Conservation (phyloP, 2,329 filamentous ascomycete species). For the Cordyceps sp. region DNA sequence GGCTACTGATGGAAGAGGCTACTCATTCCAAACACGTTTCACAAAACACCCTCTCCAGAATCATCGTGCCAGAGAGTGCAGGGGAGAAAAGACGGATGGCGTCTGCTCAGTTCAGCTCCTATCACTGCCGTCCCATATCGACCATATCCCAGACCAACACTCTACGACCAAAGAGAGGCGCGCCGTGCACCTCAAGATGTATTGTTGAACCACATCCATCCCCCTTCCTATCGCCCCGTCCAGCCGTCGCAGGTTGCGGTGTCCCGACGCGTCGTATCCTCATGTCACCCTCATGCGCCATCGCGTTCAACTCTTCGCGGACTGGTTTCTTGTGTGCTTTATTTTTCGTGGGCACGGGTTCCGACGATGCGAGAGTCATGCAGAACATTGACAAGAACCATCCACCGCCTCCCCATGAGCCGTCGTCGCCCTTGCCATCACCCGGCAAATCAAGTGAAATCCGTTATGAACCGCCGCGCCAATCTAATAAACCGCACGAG, state of each 20-base stretch:
- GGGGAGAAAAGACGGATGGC: too few relatives aligned
- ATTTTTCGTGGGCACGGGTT: conserved; percentile 14
- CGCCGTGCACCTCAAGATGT: too few relatives aligned
- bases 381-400: conserved; percentile 18
- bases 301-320: conserved; percentile 1
- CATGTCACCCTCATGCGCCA: conserved; percentile 2
- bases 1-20: too few relatives aligned
- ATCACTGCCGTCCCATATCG: too few relatives aligned
- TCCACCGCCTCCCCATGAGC: conserved; percentile 14
- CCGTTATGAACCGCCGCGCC: conserved; percentile 33
- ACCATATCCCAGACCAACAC: too few relatives aligned
- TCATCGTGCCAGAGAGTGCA: too few relatives aligned
- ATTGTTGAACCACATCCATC: neutral
- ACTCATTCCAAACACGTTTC: too few relatives aligned
- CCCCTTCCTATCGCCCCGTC: neutral
- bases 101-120: too few relatives aligned
- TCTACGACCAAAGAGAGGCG: too few relatives aligned
- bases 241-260: too few relatives aligned
- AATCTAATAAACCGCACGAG: conserved; percentile 37
- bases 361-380: conserved; percentile 17
- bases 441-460: conserved; percentile 31
- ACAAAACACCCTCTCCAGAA: too few relatives aligned
- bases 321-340: conserved; percentile 17
- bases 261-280: neutral
- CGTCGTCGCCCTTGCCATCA: conserved; percentile 26